Evolutionary conservation across 2,329 filamentous ascomycete species (phyloP).

Genomic region (Biscogniauxia sp.): DNA sequence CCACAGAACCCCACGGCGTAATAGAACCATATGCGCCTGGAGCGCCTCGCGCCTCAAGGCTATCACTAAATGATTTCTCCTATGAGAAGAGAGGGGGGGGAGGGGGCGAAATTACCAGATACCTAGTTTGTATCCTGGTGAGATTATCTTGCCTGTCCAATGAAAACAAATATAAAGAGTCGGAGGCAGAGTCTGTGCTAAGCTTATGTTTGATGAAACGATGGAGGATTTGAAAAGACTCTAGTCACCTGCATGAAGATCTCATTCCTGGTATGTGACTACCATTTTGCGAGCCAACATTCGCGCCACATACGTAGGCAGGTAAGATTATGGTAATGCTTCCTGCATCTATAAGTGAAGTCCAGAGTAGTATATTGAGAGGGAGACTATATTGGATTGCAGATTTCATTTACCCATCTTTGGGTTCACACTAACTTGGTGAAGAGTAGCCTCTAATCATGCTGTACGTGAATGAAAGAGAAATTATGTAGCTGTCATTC

Average conservation of each 20-base stretch:
- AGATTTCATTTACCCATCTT: not conserved
- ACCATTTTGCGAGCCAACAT: not conserved
- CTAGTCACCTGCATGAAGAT: not conserved
- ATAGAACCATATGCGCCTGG: not conserved
- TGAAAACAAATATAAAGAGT: not conserved
- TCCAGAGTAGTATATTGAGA: not conserved
- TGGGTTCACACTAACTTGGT: not conserved
- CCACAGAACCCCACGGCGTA: not conserved
- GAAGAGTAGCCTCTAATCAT: not conserved
- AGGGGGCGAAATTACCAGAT: not conserved
- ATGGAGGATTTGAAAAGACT: not conserved
- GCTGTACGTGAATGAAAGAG: not conserved
- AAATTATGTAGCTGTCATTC: not conserved
- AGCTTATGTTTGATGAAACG: not conserved
- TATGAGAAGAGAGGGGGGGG: too few species aligned
- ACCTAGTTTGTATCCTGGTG: not conserved
- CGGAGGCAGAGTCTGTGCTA: not conserved
- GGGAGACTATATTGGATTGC: not conserved
- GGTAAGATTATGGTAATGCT: not conserved
- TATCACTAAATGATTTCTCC: not conserved
- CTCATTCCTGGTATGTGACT: not conserved
- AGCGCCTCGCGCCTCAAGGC: not conserved
- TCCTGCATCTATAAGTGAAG: not conserved
- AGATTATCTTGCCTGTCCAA: not conserved
- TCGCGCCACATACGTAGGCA: not conserved